Conservation (phyloP, 2,329 filamentous ascomycete genomes). For the Dactylella cylindrospora region DNA sequence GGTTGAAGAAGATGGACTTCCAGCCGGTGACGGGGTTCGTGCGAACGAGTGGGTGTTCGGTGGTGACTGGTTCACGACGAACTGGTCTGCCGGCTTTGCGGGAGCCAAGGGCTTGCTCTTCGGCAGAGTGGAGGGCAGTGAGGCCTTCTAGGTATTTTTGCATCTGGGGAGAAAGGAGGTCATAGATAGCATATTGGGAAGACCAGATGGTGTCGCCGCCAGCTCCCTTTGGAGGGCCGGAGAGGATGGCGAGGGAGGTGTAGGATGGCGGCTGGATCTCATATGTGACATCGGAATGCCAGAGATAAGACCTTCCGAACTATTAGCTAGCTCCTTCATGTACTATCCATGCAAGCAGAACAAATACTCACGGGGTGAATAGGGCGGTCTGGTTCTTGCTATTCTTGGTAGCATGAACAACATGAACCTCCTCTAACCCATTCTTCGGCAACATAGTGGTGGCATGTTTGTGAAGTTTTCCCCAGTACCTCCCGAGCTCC, state of each 20-base stretch:
- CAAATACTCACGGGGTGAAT: constrained; percentile 54
- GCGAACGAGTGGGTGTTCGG: constrained; percentile 61
- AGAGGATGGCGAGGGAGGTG: constrained; percentile 60
- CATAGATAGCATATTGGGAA: constrained; percentile 62
- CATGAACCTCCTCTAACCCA: constrained; percentile 61
- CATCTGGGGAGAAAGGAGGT: constrained; percentile 60
- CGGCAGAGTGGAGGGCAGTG: constrained; percentile 60
- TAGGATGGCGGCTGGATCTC: constrained; percentile 62
- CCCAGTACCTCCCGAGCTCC: constrained; percentile 59
- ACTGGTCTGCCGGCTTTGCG: constrained; percentile 58
- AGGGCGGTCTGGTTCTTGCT: constrained; percentile 59
- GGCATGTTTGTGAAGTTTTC: constrained; percentile 60
- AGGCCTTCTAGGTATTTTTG: constrained; percentile 63
- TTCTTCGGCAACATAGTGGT: constrained; percentile 59
- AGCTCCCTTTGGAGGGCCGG: constrained; percentile 59
- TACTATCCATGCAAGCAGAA: background rate
- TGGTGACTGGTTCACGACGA: constrained; percentile 59
- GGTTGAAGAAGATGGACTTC: constrained; percentile 64
- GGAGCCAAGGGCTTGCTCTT: constrained; percentile 59
- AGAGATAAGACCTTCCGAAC: constrained; percentile 23
- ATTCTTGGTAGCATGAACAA: constrained; percentile 60
- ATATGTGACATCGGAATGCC: constrained; percentile 57
- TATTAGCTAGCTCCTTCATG: background rate
- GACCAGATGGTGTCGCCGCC: constrained; percentile 63
- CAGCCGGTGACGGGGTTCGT: constrained; percentile 65